Base-by-base conservation (phyloP, 768 basidiomycete genomes). In the Phylloporus sp. region DNA sequence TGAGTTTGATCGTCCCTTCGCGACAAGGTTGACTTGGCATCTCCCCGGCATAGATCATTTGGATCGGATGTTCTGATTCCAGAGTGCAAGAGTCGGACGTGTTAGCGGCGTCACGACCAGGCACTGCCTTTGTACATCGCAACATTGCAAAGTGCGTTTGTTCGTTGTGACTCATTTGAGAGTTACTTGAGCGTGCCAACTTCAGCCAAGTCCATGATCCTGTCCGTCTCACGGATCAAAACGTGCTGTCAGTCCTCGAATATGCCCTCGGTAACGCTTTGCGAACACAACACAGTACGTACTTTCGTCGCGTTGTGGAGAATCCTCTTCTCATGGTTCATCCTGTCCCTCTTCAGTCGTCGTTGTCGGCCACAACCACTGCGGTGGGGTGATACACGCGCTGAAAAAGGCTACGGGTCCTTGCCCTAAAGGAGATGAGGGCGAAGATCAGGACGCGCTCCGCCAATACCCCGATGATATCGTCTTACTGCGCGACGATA, bases 291-390 rank as follows among this genome's bases (percentile, higher is more conserved):
- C 85, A 93, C 74, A 78, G 90, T 90, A 69, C 24, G 41, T 42
- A 13, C 18, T 5, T 23, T 39, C n/a, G 15, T 32, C 16, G 1
- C 13, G 16, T 57, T 20, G 16, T 36, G 3, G 20, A 8, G 38
- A 18, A 39, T 20, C 5, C 22, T 23, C 12, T 18, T 11, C 22
- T 36, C 18, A 23, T 12, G 22, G 9, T 18, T 23, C 22, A 20
- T 18, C 22, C 10, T 20, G 12, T 15, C 13, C 13, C 20, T 16
- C 10, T n/a, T 18, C 1, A 91, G 89, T 94, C 54, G 75, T 85
- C 59, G 72, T 94, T 60, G 88, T 87, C 42, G 91, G 91, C 12
- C 92, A 95, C 69, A 82, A 83, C 20, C 75, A 82, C 53, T 95
- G 92, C 63, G 92, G 90, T 53, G 91, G 90, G 45, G 85, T 79